Evolutionary conservation across 192 early-diverging fungal species (phyloP), one percentile per base, ranked within the genome.

Genomic region (Obelidium mucronatum): DNA sequence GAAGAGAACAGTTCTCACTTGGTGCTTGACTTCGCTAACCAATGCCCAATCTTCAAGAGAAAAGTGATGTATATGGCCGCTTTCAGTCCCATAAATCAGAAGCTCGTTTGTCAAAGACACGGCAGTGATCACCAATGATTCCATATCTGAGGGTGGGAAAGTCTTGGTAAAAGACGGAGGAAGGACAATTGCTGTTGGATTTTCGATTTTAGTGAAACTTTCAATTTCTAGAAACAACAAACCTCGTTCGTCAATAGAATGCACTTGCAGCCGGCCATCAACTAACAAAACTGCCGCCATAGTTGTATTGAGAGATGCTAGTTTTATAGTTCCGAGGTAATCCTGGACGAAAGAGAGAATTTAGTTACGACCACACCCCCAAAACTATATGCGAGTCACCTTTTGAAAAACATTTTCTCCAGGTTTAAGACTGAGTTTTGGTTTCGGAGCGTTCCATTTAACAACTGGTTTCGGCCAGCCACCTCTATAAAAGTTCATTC

Each of bases 11-110:
- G 44, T 15, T 44, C 52, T 69, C 56, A 87, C 84, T 75, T 77
- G 69, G 63, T 88, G 85, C 59, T 75, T 81, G 31, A 68, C 62
- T 55, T 83, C 78, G 53, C 77, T 85, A 1, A 88, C 84, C 48
- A 83, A 39, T 33, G 65, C 59, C 83, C 81, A 82, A n/a, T 80
- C 80, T 42, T 88, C 86, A 3, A 79, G 19, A 24, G 63, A 53
- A 37, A 78, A 85, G 55, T 84, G 80, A 39, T 76, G 66, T 8
- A 84, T 65, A 26, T 52, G 52, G 24, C 83, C 83, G 24, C 36
- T 70, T 37, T 51, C 65, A n/a, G 77, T 84, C 2, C 71, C 82
- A 58, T 81, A 84, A 24, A 84, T 67, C 42, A 83, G 63, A 15
- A 84, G 73, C 6, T 82, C 79, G 63, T 79, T 53, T n/a, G 83